Evolutionary conservation across 257 asterid genomes (phyloP), one percentile per base, ranked within the genome.

Genomic region (Agastache rugosa): DNA sequence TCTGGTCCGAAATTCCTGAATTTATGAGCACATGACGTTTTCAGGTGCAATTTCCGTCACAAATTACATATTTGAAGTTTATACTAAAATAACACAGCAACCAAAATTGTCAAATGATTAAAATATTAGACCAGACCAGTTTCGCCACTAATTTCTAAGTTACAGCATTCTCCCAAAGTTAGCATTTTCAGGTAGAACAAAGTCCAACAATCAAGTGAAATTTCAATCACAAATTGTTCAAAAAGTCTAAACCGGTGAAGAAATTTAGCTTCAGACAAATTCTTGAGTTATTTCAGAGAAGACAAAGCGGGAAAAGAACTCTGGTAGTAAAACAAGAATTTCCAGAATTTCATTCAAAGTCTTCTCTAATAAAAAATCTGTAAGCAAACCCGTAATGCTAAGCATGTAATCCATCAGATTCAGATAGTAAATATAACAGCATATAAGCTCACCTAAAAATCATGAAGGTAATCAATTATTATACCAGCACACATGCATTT

Each of bases 301-400:
- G 45, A 16, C n/a, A 55, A 10, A 3, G 16, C 12, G 37, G 37
- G 9, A 22, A 14, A n/a, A 1, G 19, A 29, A 12, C 7, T 11
- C 6, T 7, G 12, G 63, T 56, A 19, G 16, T 47, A 15, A 20
- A 71, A 58, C 34, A 67, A 16, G 23, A 22, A 50, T 50, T 61
- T 62, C 20, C 42, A 39, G 53, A 67, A 64, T 4, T 27, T 22
- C 64, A 11, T 54, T 50, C 10, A 11, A 63, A 31, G 81, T 63
- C 41, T 63, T 42, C 31, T 66, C 42, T 22, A 20, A 54, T 2
- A 44, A 45, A 31, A 47, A 42, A 56, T 47, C 10, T 44, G 48
- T 16, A 54, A 55, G 73, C 20, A 70, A 48, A 67, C 42, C 53
- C 63, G 56, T 22, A 64, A 23, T 17, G 68, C 63, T 56, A 35